Conservation (phyloP, 2,329 filamentous ascomycete genomes). For the Chaetomiaceae sp. region DNA sequence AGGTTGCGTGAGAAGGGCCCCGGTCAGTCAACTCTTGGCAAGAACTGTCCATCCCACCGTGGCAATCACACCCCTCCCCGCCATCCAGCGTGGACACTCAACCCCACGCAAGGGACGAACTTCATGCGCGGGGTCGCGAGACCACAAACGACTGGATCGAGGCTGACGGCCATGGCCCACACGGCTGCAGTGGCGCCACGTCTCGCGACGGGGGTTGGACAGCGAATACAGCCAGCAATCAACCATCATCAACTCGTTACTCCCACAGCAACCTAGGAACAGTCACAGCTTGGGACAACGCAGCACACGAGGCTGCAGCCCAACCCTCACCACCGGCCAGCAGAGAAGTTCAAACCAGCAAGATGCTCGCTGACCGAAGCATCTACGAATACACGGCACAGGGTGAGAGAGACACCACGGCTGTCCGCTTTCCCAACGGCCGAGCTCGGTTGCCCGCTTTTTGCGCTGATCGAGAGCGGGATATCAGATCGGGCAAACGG, state of each 20-base stretch:
- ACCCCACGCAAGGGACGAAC: constrained; percentile 25
- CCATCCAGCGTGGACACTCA: constrained; percentile 8
- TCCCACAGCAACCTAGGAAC: background rate
- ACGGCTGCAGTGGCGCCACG: constrained; percentile 35
- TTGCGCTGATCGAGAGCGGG: background rate
- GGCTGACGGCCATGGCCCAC: constrained; percentile 30
- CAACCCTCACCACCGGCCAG: background rate
- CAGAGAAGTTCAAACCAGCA: too few species aligned
- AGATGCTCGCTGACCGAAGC: too few species aligned
- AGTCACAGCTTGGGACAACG: constrained; percentile 4
- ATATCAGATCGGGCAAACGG: constrained; percentile 1
- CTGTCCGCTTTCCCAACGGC: too few species aligned
- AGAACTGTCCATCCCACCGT: constrained; percentile 12
- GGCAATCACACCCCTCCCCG: constrained; percentile 7
- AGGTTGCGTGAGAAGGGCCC: constrained; percentile 15
- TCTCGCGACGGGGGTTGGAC: constrained; percentile 26
- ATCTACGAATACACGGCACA: too few species aligned
- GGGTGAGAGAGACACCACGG: too few species aligned
- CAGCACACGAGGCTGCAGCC: background rate
- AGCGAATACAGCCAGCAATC: constrained; percentile 13
- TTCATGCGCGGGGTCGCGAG: constrained; percentile 25
- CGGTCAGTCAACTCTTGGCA: constrained; percentile 16
- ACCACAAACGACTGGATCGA: constrained; percentile 33
- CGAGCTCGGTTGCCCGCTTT: too few species aligned
- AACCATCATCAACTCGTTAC: constrained; percentile 17